phyloP scores from a whole-genome alignment of 106 monocot genomes.

The Phalaenopsis aphrodite region DNA sequence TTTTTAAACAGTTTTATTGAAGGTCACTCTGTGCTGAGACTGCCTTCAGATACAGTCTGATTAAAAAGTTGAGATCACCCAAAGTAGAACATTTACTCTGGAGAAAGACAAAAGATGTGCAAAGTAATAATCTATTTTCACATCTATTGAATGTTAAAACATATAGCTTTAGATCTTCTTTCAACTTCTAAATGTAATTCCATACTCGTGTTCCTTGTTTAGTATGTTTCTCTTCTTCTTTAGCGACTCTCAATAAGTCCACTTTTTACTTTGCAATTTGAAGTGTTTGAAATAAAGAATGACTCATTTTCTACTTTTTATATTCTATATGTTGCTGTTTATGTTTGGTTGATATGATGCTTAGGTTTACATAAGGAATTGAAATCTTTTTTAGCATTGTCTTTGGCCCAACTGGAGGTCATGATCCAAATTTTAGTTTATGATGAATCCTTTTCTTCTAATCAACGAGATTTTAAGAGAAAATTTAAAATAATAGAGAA shows the following conservation, averaged over 20 bases:
- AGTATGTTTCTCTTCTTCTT: too few species aligned
- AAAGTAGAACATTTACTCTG: not conserved
- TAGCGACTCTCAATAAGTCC: not conserved
- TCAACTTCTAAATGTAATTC: not conserved
- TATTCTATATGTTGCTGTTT: not conserved
- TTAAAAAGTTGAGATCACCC: not conserved
- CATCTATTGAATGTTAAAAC: not conserved
- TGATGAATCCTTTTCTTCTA: too few species aligned
- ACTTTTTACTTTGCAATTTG: not conserved
- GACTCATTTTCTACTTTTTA: not conserved
- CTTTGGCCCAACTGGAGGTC: too few species aligned
- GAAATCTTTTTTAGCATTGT: too few species aligned
- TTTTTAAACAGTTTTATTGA: not conserved
- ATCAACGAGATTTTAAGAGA: too few species aligned
- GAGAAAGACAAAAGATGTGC: not conserved
- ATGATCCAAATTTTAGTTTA: too few species aligned
- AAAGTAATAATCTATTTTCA: not conserved
- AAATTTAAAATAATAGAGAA: too few species aligned
- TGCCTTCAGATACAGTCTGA: conserved; percentile 12
- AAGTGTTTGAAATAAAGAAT: not conserved
- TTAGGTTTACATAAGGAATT: not conserved
- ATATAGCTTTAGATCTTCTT: not conserved
- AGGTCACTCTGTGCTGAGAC: conserved; percentile 6
- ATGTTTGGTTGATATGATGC: not conserved
- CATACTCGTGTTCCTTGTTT: not conserved